Conservation (phyloP, 73 alveolate genomes). For the Tetrahymena malaccensis region DNA sequence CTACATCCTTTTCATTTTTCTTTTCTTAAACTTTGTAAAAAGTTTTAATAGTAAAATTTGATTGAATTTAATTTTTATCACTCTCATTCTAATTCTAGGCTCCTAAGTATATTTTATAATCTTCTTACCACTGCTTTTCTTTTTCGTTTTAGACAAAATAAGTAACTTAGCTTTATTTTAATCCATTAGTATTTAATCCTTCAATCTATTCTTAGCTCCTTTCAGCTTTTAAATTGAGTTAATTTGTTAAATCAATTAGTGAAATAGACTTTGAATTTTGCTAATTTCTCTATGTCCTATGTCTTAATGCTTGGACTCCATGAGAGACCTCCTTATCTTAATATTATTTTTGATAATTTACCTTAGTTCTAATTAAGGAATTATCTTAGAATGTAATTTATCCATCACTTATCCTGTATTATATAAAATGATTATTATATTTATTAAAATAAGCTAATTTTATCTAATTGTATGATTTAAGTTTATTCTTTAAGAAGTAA, state of each 20-base stretch:
- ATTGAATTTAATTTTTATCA: no score
- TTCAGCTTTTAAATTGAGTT: neutral
- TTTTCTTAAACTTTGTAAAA: neutral
- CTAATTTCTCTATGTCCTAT: neutral
- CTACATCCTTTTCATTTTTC: neutral
- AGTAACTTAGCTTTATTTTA: neutral
- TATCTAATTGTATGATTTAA: no score
- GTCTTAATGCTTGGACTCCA: neutral
- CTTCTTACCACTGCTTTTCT: neutral
- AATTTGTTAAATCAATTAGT: neutral
- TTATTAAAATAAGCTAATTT: no score
- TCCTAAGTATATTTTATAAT: neutral
- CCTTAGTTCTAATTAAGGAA: neutral
- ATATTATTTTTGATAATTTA: no score
- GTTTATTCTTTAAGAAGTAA: no score
- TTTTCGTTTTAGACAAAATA: neutral
- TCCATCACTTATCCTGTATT: neutral
- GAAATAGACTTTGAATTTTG: neutral
- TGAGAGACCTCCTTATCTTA: neutral
- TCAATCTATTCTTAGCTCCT: neutral
- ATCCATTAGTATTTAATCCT: neutral
- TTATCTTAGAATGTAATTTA: neutral
- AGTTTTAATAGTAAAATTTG: neutral
- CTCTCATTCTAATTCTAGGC: neutral
- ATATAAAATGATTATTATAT: no score